A percentile compares a stretch with the other conserved stretches of the same genome.
phyloP scores from a whole-genome alignment of 2,329 filamentous ascomycete genomes.

The Stemphylium lycopersici region DNA sequence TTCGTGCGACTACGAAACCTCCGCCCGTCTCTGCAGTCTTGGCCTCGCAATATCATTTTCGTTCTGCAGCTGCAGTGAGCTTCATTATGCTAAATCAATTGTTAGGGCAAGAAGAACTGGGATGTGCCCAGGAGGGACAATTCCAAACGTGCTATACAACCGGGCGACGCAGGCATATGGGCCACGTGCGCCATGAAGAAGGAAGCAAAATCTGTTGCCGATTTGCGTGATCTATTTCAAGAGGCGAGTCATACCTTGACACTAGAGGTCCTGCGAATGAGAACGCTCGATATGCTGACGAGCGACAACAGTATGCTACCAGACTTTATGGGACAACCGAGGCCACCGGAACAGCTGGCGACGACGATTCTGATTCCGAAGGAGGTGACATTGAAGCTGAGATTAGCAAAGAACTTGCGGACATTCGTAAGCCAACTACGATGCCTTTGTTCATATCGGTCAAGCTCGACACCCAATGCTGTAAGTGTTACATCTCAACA shows the following conservation, averaged over 20 bases:
- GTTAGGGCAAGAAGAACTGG: slow-evolving; percentile 54
- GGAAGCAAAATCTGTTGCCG: slow-evolving; percentile 71
- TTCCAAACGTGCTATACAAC: slow-evolving; percentile 58
- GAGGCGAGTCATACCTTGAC: slow-evolving; percentile 57
- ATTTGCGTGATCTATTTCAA: slow-evolving; percentile 70
- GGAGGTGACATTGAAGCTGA: slow-evolving; percentile 71
- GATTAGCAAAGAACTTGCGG: slow-evolving; percentile 73
- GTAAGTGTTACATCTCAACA: slow-evolving; percentile 45
- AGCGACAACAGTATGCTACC: slow-evolving; percentile 70
- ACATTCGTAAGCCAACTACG: slow-evolving; percentile 60
- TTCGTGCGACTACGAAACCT: slow-evolving; percentile 15
- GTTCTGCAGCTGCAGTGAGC: slow-evolving; percentile 22
- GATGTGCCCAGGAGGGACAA: slow-evolving; percentile 46
- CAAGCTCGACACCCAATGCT: slow-evolving; percentile 62
- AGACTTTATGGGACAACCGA: slow-evolving; percentile 54
- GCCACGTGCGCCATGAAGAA: slow-evolving; percentile 76
- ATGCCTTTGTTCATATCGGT: slow-evolving; percentile 60
- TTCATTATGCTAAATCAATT: slow-evolving; percentile 22
- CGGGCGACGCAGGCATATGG: slow-evolving; percentile 78
- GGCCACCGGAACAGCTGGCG: slow-evolving; percentile 51
- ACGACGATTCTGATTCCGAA: slow-evolving; percentile 38
- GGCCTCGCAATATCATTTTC: slow-evolving; percentile 18
- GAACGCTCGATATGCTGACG: slow-evolving; percentile 19
- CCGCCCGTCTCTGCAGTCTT: slow-evolving; percentile 19
- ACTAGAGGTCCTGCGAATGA: background rate